phyloP scores from a whole-genome alignment of 768 basidiomycete species.

The Ramaria rubella region DNA sequence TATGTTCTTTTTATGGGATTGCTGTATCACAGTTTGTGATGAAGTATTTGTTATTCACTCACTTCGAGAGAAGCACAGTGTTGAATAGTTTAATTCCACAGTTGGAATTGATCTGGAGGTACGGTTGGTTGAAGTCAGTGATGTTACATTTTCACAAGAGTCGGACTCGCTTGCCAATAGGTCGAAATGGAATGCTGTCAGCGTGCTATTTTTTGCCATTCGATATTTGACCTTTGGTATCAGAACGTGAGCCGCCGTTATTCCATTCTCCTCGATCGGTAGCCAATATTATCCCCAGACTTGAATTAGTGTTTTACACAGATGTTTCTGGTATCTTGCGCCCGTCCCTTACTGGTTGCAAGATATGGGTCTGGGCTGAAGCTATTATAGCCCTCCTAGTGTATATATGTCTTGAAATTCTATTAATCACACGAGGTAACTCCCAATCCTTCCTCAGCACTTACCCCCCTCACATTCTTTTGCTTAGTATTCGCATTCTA shows the following conservation, averaged over 20 bases:
- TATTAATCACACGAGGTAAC: constrained; percentile 1
- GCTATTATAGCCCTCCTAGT: no score
- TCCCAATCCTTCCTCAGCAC: not conserved
- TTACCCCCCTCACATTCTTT: not conserved
- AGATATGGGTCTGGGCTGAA: no score
- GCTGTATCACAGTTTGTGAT: constrained; percentile 7
- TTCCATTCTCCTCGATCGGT: not conserved
- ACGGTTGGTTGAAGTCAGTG: not conserved
- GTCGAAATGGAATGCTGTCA: not conserved
- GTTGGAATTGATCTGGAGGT: constrained; percentile 3
- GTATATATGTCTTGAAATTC: no score
- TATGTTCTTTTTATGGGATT: constrained; percentile 9
- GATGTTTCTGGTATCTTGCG: not conserved
- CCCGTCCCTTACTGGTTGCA: not conserved
- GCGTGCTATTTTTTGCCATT: not conserved
- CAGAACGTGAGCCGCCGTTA: not conserved
- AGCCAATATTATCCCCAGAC: not conserved
- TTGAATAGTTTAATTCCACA: not conserved
- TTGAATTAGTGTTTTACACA: constrained; percentile 6
- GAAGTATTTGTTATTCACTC: not conserved
- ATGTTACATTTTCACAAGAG: not conserved
- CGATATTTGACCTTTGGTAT: constrained; percentile 4
- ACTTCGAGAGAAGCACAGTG: not conserved
- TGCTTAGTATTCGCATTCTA: constrained; percentile 7
- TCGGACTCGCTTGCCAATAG: not conserved